A percentile compares a stretch with the other conserved stretches of the same genome.
Conservation (phyloP, 805 yeast genomes). For the Kurtzmaniella cleridarum region DNA sequence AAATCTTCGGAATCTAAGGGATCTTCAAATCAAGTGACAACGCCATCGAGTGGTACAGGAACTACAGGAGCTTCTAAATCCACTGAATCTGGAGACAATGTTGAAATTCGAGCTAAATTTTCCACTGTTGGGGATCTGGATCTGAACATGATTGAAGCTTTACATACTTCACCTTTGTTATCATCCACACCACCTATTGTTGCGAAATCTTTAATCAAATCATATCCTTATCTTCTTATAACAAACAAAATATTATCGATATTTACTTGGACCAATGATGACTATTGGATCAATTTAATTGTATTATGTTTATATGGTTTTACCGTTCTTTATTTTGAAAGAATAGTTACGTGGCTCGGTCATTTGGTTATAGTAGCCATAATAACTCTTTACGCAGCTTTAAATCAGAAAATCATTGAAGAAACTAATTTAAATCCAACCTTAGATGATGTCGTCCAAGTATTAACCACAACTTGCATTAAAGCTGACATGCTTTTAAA, state of each 20-base stretch:
- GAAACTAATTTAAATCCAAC: slow-evolving; percentile 69
- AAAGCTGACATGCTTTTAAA: slow-evolving; percentile 72
- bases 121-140: too few relatives aligned
- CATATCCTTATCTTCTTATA: slow-evolving; percentile 80
- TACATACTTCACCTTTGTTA: slow-evolving; percentile 72
- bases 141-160: slow-evolving; percentile 5
- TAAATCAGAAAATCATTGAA: slow-evolving; percentile 51
- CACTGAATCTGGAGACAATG: too few relatives aligned
- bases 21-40: neutral
- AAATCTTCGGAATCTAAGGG: neutral
- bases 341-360: slow-evolving; percentile 74
- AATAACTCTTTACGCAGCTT: slow-evolving; percentile 53
- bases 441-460: slow-evolving; percentile 77
- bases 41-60: too few relatives aligned
- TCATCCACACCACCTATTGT: slow-evolving; percentile 89
- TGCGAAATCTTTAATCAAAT: slow-evolving; percentile 71
- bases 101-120: too few relatives aligned
- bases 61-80: too few relatives aligned
- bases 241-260: slow-evolving; percentile 66
- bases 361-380: slow-evolving; percentile 66
- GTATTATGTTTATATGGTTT: slow-evolving; percentile 51
- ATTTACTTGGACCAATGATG: slow-evolving; percentile 88
- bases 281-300: slow-evolving; percentile 68
- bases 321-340: slow-evolving; percentile 70
- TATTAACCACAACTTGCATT: slow-evolving; percentile 66